Conservation (phyloP, 2,329 filamentous ascomycete genomes). For the Teratosphaeria viscida region DNA sequence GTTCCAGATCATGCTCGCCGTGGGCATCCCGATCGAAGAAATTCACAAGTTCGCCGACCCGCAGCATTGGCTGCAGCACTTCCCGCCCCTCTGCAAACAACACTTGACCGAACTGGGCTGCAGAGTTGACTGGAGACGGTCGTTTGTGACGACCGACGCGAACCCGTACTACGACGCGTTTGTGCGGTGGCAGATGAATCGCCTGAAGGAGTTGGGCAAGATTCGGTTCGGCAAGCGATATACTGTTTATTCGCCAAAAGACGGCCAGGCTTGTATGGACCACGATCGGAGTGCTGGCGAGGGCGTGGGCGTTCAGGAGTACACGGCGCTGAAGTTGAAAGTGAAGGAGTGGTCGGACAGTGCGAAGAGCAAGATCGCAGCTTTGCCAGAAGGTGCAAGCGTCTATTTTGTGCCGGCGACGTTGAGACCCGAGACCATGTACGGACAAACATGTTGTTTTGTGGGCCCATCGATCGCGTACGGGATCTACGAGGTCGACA, state of each 20-base stretch:
- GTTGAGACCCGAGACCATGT: conserved; percentile 94
- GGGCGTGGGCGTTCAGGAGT: conserved; percentile 78
- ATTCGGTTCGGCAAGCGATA: conserved; percentile 90
- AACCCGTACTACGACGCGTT: conserved; percentile 97
- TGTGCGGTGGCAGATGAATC: conserved; percentile 94
- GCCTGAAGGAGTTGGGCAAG: conserved; percentile 77
- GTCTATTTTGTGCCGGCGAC: conserved; percentile 90
- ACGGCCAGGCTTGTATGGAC: conserved; percentile 79
- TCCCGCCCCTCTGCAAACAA: conserved; percentile 68
- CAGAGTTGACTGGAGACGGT: conserved; percentile 84
- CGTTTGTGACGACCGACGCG: conserved; percentile 88
- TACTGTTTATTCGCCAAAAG: conserved; percentile 86
- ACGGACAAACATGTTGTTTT: conserved; percentile 93
- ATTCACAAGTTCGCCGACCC: conserved; percentile 90
- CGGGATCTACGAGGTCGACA: conserved; percentile 65
- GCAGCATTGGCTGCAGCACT: conserved; percentile 84
- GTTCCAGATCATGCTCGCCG: conserved; percentile 85
- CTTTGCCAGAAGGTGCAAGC: conserved; percentile 66
- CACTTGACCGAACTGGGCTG: conserved; percentile 78
- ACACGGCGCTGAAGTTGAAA: conserved; percentile 83
- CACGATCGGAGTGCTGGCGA: conserved; percentile 75
- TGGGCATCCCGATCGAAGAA: conserved; percentile 77
- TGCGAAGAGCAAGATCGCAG: conserved; percentile 59
- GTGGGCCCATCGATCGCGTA: conserved; percentile 85
- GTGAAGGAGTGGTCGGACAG: conserved; percentile 79